These are phyloP conservation scores for Lepraria neglecta DNA, from an alignment of 495 filamentous ascomycete genomes.

Conservation along the genomic window DNA sequence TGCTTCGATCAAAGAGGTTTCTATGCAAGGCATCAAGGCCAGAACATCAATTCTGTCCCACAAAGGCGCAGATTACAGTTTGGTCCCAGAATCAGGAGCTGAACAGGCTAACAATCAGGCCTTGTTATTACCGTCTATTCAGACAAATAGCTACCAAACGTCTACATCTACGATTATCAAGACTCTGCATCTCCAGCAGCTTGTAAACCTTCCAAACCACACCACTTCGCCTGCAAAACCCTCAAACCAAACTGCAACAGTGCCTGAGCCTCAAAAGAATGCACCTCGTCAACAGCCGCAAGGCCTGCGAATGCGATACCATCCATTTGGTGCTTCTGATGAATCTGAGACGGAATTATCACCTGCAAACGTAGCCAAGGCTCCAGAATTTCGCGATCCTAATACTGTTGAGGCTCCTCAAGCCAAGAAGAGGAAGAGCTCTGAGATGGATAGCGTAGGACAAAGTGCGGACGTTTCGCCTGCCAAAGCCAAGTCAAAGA, in stretches of 20 bases:
- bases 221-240: not conserved
- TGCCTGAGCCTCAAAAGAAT: slow-evolving; percentile 12
- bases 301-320: slow-evolving; percentile 28
- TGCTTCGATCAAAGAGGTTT: slow-evolving; percentile 36
- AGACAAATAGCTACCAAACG: slow-evolving; percentile 17
- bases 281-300: slow-evolving; percentile 22
- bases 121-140: slow-evolving; percentile 22
- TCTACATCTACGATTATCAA: slow-evolving; percentile 10
- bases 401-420: slow-evolving; percentile 2
- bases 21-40: slow-evolving; percentile 31
- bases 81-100: slow-evolving; percentile 10
- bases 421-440: slow-evolving; percentile 7
- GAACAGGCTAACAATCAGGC: not conserved
- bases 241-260: slow-evolving; percentile 1
- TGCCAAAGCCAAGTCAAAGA: slow-evolving; percentile 12
- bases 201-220: slow-evolving; percentile 20
- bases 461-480: not conserved
- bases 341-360: not conserved
- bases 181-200: slow-evolving; percentile 25
- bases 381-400: slow-evolving; percentile 6
- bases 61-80: slow-evolving; percentile 37
- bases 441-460: not conserved
- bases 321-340: slow-evolving; percentile 24
- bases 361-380: not conserved
- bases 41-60: slow-evolving; percentile 34